These are phyloP conservation scores for Calonectria pseudoturangicola DNA, from an alignment of 2,329 filamentous ascomycete genomes.

Conservation along the genomic window DNA sequence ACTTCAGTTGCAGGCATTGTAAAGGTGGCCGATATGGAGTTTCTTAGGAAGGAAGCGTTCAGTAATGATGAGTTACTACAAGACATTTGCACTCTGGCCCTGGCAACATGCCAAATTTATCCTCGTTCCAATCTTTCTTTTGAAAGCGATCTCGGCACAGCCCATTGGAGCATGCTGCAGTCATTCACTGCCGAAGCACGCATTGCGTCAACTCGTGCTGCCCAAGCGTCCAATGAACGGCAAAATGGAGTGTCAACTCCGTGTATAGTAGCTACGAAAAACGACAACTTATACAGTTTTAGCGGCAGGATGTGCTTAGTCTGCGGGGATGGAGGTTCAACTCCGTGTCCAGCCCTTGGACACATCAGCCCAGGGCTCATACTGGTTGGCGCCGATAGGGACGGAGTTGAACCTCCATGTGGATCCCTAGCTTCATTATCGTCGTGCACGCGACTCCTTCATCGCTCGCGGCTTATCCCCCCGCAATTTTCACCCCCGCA, in stretches of 20 bases:
- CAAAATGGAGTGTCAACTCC: constrained; percentile 30
- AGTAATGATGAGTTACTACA: constrained; percentile 7
- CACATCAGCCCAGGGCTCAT: background rate
- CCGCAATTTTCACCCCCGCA: constrained; percentile 5
- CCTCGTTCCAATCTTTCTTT: background rate
- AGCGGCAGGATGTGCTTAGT: background rate
- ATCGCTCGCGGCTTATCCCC: constrained; percentile 15
- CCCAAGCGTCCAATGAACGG: background rate
- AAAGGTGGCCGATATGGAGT: background rate
- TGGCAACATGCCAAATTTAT: constrained; percentile 12
- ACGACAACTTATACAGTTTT: background rate
- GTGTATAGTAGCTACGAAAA: background rate
- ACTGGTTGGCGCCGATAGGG: background rate
- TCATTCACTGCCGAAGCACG: background rate
- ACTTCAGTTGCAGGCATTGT: constrained; percentile 10
- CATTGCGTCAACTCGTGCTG: background rate
- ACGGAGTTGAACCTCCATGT: constrained; percentile 34
- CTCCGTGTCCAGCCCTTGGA: background rate
- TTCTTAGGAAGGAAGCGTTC: background rate
- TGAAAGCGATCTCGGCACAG: constrained; percentile 8
- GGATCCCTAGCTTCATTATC: background rate
- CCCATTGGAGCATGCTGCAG: background rate
- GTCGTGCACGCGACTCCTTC: background rate
- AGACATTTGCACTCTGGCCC: background rate
- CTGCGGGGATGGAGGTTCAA: constrained; percentile 26